Evolutionary conservation across 306 rosid genomes (phyloP).

Genomic region (barrel medic (Medicago truncatula)): MtrunA17r5.0-ANR NC_053049.1:6911001-6911500

Average conservation of each 20-base stretch:
- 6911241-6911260: slow-evolving; percentile 53
- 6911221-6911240: slow-evolving; percentile 59
- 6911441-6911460: slow-evolving; percentile 58
- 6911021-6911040: slow-evolving; percentile 28
- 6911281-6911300: slow-evolving; percentile 51
- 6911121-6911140: slow-evolving; percentile 52
- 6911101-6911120: slow-evolving; percentile 51
- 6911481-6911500: slow-evolving; percentile 57
- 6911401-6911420: slow-evolving; percentile 60
- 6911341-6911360: slow-evolving; percentile 54
- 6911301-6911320: slow-evolving; percentile 52
- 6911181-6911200: slow-evolving; percentile 56
- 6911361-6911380: slow-evolving; percentile 59
- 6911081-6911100: slow-evolving; percentile 53
- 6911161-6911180: slow-evolving; percentile 59
- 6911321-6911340: slow-evolving; percentile 56
- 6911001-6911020: slow-evolving; percentile 11
- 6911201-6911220: slow-evolving; percentile 59
- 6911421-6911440: slow-evolving; percentile 55
- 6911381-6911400: slow-evolving; percentile 59
- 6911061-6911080: slow-evolving; percentile 46
- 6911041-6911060: slow-evolving; percentile 57
- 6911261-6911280: slow-evolving; percentile 55
- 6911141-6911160: slow-evolving; percentile 60
- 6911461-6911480: slow-evolving; percentile 53